Evolutionary conservation across 805 yeast species (phyloP), one percentile per base, ranked within the genome.

Genomic region (Metschnikowia dekortorum): DNA sequence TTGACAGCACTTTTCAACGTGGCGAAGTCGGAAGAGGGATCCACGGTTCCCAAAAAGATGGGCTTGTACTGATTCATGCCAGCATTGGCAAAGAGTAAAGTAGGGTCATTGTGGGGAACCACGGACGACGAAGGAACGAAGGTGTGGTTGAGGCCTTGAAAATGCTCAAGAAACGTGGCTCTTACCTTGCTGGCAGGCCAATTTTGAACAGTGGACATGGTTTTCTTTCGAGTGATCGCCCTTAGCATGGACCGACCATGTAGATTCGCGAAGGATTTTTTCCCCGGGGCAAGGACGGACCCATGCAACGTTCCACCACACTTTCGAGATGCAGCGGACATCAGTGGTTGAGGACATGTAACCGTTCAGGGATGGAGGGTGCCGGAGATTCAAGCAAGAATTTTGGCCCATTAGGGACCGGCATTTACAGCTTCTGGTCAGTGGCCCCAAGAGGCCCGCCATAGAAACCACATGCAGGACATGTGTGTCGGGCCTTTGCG

Each of bases 21-120:
- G 61, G 89, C 85, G 64, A 92, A 87, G 44, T 90, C 94, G 40
- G 94, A 84, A 22, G 92, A 76, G 32, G 99, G 99, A 61, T 94
- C 98, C 43, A 90, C 97, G 8, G 97, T 91, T 49, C 99, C 99
- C 64, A 91, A 76, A 69, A 94, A 94, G 60, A 94, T 94, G 11
- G 99, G 96, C 71, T 94, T 94, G 73, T 91, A 94, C 76, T 94
- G 99, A 74, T 94, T 94, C 99, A 94, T 94, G 72, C 98, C 99
- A 52, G 99, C 99, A 67, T 94, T 94, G 65, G 99, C 96, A 66
- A 94, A 94, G 55, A 94, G 76, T 54, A 94, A 79, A 28, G 98
- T 92, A 47, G 99, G 99, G 67, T 94, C 99, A 73, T 94, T 97
- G 68, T 86, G 96, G 48, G 99, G 99, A 53, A 94, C 85, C 30